These are phyloP conservation scores for Phyllosticta ampelicida DNA, from an alignment of 2,329 filamentous ascomycete species.

Conservation along the genomic window DNA sequence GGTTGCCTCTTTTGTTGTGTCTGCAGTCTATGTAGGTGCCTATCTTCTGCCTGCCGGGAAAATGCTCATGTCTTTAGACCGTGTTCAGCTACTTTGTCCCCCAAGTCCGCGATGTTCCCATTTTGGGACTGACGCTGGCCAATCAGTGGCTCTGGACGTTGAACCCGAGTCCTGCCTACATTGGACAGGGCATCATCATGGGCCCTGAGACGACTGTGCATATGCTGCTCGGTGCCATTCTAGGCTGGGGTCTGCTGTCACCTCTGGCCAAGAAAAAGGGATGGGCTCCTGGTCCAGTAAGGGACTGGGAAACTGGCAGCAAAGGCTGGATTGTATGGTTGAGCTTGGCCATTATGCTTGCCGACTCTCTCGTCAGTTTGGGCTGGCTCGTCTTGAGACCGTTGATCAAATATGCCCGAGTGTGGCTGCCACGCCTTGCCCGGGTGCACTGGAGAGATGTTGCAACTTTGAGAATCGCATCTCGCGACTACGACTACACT, in stretches of 20 bases:
- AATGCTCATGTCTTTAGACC: conserved; percentile 44
- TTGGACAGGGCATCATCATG: conserved; percentile 98
- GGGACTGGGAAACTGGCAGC: conserved; percentile 83
- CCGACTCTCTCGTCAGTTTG: conserved; percentile 81
- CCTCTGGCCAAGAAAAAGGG: conserved; percentile 74
- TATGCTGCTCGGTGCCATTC: conserved; percentile 80
- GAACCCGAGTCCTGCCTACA: conserved; percentile 93
- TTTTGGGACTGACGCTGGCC: conserved; percentile 68
- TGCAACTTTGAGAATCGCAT: conserved; percentile 18
- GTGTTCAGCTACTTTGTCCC: conserved; percentile 85
- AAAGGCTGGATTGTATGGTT: conserved; percentile 99
- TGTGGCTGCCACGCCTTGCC: conserved; percentile 25
- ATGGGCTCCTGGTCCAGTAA: conserved; percentile 81
- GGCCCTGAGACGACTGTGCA: conserved; percentile 88
- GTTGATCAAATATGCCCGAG: conserved; percentile 37
- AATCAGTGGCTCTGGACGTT: conserved; percentile 86
- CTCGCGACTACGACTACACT: conserved; percentile 29
- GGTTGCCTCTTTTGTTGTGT: conserved; percentile 48
- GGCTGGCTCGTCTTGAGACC: conserved; percentile 64
- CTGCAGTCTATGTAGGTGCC: conserved; percentile 39
- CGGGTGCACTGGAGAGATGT: conserved; percentile 26
- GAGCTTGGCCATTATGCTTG: conserved; percentile 91
- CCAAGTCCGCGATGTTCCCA: conserved; percentile 69
- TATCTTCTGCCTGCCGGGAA: not conserved
- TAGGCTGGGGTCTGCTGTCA: conserved; percentile 87